Conservation (phyloP, 1,284 basidiomycete species). For the Fomes fomentarius region DNA sequence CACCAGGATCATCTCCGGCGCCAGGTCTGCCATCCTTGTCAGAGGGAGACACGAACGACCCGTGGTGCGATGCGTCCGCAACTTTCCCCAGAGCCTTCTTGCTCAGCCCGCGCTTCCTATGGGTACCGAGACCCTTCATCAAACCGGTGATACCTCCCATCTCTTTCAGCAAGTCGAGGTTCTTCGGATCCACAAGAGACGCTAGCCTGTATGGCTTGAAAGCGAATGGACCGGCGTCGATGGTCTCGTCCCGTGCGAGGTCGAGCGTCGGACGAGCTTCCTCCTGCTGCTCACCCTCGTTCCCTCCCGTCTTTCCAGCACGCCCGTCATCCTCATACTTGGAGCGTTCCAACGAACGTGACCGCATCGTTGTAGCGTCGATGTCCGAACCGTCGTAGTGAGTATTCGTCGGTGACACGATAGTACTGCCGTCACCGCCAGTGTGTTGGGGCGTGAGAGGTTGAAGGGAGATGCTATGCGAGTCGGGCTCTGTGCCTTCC, state of each 20-base stretch:
- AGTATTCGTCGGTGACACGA: slow-evolving; percentile 41
- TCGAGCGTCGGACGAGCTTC: slow-evolving; percentile 39
- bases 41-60: slow-evolving; percentile 8
- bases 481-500: slow-evolving; percentile 44
- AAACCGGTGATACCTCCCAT: slow-evolving; percentile 80
- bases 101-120: slow-evolving; percentile 59
- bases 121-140: slow-evolving; percentile 76
- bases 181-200: slow-evolving; percentile 89
- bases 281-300: slow-evolving; percentile 33
- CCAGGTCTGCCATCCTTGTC: slow-evolving; percentile 24
- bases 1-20: slow-evolving; percentile 24
- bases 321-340: slow-evolving; percentile 26
- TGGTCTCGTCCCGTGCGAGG: slow-evolving; percentile 57
- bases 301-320: slow-evolving; percentile 21
- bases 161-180: slow-evolving; percentile 62
- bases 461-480: slow-evolving; percentile 27
- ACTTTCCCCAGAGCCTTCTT: slow-evolving; percentile 15
- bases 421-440: slow-evolving; percentile 30
- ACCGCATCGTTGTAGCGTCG: slow-evolving; percentile 31
- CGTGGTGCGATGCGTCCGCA: slow-evolving; percentile 11
- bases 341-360: slow-evolving; percentile 25
- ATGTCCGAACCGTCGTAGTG: slow-evolving; percentile 38
- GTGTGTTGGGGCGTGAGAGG: slow-evolving; percentile 32
- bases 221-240: slow-evolving; percentile 71
- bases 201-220: slow-evolving; percentile 82